Conservation (phyloP, 345 rosid species). For the Hibiscus syriacus region DNA sequence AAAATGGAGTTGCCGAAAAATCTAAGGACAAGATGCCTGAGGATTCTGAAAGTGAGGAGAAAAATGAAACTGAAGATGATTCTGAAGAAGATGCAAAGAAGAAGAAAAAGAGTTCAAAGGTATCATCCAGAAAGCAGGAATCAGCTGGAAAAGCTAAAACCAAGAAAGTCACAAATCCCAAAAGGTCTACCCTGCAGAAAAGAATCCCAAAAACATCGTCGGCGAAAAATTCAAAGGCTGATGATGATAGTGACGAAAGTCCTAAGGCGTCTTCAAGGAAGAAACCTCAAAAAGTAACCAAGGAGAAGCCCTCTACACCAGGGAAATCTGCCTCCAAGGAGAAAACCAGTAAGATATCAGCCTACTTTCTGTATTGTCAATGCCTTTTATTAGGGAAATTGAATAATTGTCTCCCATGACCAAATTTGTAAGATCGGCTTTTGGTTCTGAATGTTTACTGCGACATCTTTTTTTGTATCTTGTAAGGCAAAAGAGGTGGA, state of each 20-base stretch:
- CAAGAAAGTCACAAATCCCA: conserved; percentile 33
- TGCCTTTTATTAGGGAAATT: neutral
- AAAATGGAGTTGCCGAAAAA: conserved; percentile 60
- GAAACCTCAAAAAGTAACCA: conserved; percentile 31
- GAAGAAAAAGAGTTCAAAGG: conserved; percentile 42
- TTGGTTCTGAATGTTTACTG: neutral
- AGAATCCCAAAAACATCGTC: conserved; percentile 37
- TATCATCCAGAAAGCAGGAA: conserved; percentile 38
- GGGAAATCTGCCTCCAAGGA: conserved; percentile 54
- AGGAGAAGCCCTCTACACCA: conserved; percentile 44
- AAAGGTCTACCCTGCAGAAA: conserved; percentile 42
- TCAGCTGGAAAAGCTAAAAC: conserved; percentile 50
- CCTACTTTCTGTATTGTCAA: neutral
- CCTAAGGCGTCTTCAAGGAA: conserved; percentile 57
- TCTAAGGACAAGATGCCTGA: conserved; percentile 53
- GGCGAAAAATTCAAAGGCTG: conserved; percentile 37
- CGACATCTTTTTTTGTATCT: conserved; percentile 9
- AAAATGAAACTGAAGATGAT: conserved; percentile 26
- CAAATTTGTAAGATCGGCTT: neutral
- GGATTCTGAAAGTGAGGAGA: conserved; percentile 60
- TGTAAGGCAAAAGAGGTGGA: conserved; percentile 40
- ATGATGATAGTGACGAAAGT: conserved; percentile 50
- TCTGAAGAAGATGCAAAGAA: conserved; percentile 59
- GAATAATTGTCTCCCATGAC: neutral
- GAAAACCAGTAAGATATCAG: conserved; percentile 41